phyloP scores from a whole-genome alignment of 108 stramenopile species.

The Pseudonitzschia multiseries region DNA sequence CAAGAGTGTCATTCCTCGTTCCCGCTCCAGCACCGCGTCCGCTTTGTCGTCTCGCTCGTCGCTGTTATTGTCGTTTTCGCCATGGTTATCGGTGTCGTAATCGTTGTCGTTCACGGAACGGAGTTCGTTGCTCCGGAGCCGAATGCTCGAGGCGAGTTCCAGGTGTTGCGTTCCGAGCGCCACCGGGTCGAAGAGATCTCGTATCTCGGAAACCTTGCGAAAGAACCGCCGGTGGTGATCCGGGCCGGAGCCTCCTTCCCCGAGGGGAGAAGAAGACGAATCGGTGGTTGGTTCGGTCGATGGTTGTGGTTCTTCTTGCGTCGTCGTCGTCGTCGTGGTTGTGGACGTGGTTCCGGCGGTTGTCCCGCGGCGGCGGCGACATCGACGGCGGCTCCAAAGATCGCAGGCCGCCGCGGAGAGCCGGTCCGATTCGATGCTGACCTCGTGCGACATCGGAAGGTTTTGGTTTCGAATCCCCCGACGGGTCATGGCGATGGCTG shows the following conservation, averaged over 20 bases:
- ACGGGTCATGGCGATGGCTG: constrained; percentile 29
- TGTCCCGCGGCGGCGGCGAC: not conserved
- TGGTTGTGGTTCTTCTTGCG: no score
- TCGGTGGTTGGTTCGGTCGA: no score
- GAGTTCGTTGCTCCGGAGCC: not conserved
- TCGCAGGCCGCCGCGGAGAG: constrained; percentile 33
- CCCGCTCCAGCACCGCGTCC: constrained; percentile 3
- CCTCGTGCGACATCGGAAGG: constrained; percentile 38
- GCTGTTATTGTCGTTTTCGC: constrained; percentile 23
- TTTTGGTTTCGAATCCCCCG: constrained; percentile 39
- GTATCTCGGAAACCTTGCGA: not conserved
- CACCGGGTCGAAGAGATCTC: constrained; percentile 34
- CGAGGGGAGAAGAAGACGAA: no score
- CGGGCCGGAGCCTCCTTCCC: not conserved
- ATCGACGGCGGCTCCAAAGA: not conserved
- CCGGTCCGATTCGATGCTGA: constrained; percentile 40
- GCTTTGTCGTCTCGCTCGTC: constrained; percentile 18
- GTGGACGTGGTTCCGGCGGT: not conserved
- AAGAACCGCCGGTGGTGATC: constrained; percentile 24
- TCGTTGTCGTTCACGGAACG: no score
- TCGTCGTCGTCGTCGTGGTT: no score
- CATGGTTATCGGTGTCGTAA: not conserved
- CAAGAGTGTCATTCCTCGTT: not conserved
- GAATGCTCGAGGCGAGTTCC: constrained; percentile 9
- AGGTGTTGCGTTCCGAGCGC: constrained; percentile 34